Evolutionary conservation across 768 basidiomycete species (phyloP), one percentile per base, ranked within the genome.

Genomic region (Auriscalpium vulgare): DNA sequence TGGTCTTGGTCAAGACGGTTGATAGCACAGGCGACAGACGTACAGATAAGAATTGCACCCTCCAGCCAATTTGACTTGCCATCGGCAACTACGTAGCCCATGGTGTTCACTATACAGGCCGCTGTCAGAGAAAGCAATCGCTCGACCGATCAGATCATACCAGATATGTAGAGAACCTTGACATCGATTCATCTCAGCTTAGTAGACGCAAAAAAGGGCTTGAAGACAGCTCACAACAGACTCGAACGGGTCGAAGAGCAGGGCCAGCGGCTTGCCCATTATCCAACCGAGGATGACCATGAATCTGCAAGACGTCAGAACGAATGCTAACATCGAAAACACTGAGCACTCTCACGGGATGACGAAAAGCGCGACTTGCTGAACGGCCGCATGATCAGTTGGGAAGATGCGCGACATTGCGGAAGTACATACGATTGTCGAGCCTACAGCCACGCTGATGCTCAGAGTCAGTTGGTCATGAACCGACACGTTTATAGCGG

Each of bases 21-120:
- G 21, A 10, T 35, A 37, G 43, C 45, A 13, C 13, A 1, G 16
- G 38, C 17, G 10, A 29, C 8, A 36, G 11, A 67, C 74, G 49
- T 60, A 80, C 85, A 82, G 55, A 91, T 80, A n/a, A 91, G 76
- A 55, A 91, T 83, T 62, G 84, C 69, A 21, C 91, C 91, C 69
- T 95, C 93, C n/a, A 97, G 75, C 84, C 93, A 97, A 68, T 95
- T 95, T 34, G 86, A 89, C 66, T 83, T 88, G 11, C 92, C 92
- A 62, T 97, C 95, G 50, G 83, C 79, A 6, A 95, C 80, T 19
- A 87, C 84, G 64, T 89, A 91, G 65, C 88, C 90, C 69, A 95
- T 90, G 4, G 89, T 88, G 61, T 68, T 57, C 8, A 72, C 71
- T 68, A 38, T 35, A 4, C n/a, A 34, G 17, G 11, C 16, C 29